Evolutionary conservation across 2,329 filamentous ascomycete species (phyloP), one percentile per base, ranked within the genome.

Genomic region (Ophiostoma tasmaniense): DNA sequence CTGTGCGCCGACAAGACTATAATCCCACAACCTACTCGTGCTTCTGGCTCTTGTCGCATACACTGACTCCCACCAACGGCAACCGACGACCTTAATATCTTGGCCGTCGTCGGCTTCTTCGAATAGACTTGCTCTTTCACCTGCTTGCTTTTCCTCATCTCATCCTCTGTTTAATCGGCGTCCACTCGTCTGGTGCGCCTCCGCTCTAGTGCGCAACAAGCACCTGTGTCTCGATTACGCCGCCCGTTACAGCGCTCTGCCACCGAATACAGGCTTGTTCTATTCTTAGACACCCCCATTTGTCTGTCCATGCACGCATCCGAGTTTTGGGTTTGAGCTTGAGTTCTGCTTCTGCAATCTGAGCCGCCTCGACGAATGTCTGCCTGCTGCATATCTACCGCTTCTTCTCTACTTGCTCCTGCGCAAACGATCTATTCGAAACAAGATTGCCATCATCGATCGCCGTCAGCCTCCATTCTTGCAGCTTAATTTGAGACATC

Each of bases 211-310:
- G 55, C 25, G 17, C 13, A 28, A 30, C 11, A 28, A 61, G 25
- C 35, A 33, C 66, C 68, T 45, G 22, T 69, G 64, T 59, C 55
- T 67, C 66, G 25, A 35, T 65, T 65, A 67, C 64, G 65, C 68
- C 59, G 68, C 42, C 30, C n/a, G 50, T 55, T 55, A 55, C 55
- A 61, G 55, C 55, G 55, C 55, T 61, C 55, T 61, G 39, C 39
- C 59, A 61, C 28, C n/a, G 13, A 33, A n/a, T 55, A 14, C 8
- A 25, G n/a, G 11, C 1, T 10, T 59, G 37, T 59, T 68, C 69
- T 70, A 68, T 67, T 70, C 67, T 70, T 68, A 66, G 69, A 70
- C 33, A 64, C 30, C 25, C 20, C 14, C 35, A 39, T 25, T 8
- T 33, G 33, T 33, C 33, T 33, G 33, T 33, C 35, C 8, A 64